Conservation (phyloP, 2,329 filamentous ascomycete genomes). For the Thielaviopsis punctulata region DNA sequence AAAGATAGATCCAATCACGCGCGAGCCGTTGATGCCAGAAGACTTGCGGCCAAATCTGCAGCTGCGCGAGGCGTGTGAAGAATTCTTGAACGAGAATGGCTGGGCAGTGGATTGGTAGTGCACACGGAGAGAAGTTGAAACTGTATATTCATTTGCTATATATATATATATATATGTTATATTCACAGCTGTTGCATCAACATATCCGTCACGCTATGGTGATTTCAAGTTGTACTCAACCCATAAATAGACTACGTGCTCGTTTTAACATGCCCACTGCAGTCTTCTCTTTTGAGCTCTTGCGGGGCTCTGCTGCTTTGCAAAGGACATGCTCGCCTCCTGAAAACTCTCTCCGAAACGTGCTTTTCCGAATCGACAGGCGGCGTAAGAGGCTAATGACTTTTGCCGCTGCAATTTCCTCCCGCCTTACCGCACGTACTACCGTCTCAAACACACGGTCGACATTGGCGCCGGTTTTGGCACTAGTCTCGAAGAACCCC, state of each 20-base stretch:
- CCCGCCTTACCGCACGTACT: constrained; percentile 1
- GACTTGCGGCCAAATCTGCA: constrained; percentile 71
- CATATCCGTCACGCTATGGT: too few species aligned
- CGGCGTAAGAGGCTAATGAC: not conserved
- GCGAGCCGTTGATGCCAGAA: constrained; percentile 48
- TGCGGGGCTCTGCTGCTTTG: not conserved
- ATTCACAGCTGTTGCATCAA: not conserved
- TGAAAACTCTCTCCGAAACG: not conserved
- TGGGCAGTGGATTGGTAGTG: constrained; percentile 80
- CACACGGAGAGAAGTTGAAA: not conserved
- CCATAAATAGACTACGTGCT: not conserved
- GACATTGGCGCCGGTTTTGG: constrained; percentile 53
- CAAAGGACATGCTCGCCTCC: not conserved
- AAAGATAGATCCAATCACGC: constrained; percentile 65
- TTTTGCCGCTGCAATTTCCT: constrained; percentile 4
- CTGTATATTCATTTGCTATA: not conserved
- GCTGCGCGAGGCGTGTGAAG: constrained; percentile 64
- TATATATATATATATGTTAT: not conserved
- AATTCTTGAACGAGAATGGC: constrained; percentile 72
- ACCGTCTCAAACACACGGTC: constrained; percentile 54
- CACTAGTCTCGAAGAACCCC: constrained; percentile 56
- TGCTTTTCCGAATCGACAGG: not conserved
- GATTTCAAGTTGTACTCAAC: too few species aligned
- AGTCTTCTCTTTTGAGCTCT: not conserved
- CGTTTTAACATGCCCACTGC: not conserved